Conservation (phyloP, 176 grass and related monocot species). For the Oryza brachyantha region DNA sequence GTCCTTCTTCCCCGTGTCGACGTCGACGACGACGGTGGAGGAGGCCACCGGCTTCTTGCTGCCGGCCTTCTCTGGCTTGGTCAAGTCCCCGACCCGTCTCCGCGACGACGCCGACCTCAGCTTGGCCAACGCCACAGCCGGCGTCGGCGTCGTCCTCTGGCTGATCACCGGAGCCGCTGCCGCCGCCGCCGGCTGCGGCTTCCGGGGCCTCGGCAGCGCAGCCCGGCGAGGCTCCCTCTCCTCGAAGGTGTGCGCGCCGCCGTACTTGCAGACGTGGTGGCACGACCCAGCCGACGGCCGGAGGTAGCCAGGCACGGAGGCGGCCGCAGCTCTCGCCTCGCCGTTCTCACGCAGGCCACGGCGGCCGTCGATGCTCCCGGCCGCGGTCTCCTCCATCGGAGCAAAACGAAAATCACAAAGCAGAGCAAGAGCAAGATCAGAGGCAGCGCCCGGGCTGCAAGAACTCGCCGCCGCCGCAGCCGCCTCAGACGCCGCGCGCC, state of each 20-base stretch:
- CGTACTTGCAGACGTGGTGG: constrained; percentile 73
- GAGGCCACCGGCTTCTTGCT: neutral
- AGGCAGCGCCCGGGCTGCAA: no score
- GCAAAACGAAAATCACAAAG: neutral
- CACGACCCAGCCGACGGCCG: constrained; percentile 55
- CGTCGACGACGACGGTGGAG: neutral
- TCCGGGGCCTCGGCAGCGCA: neutral
- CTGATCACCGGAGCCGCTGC: neutral
- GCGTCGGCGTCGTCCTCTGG: constrained; percentile 14
- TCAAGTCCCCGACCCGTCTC: constrained; percentile 28
- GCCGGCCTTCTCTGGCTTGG: neutral
- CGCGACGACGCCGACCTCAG: constrained; percentile 48
- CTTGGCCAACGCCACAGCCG: constrained; percentile 29
- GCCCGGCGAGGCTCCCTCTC: constrained; percentile 19
- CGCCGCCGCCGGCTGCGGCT: neutral
- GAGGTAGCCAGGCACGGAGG: constrained; percentile 42
- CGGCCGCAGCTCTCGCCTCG: neutral
- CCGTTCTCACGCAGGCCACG: neutral
- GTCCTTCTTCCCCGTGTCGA: neutral
- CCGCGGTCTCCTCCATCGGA: neutral
- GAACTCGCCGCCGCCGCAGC: constrained; percentile 19
- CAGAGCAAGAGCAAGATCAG: no score
- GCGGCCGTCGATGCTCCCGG: neutral
- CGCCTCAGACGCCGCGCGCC: neutral
- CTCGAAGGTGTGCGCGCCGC: constrained; percentile 31